Conservation (phyloP, 2,329 filamentous ascomycete species). For the Botryotinia globosa region DNA sequence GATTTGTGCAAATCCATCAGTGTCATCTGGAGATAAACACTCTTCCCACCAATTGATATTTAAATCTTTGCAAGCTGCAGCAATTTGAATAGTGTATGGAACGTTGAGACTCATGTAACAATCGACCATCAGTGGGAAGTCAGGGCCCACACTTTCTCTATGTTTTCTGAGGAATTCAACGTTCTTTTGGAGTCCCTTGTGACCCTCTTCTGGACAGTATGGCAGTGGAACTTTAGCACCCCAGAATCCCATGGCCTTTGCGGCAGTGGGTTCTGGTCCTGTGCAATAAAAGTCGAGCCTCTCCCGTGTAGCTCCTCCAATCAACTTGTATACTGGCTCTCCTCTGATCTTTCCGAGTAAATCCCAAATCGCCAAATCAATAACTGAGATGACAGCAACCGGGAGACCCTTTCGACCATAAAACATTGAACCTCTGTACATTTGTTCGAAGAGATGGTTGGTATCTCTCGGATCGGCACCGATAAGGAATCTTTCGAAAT, state of each 20-base stretch:
- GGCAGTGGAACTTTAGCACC: slow-evolving; percentile 88
- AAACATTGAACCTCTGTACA: slow-evolving; percentile 96
- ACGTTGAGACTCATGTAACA: slow-evolving; percentile 98
- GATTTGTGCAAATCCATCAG: slow-evolving; percentile 83
- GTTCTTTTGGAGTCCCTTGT: slow-evolving; percentile 80
- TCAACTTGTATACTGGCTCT: slow-evolving; percentile 92
- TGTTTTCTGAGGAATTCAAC: slow-evolving; percentile 83
- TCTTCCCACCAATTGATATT: slow-evolving; percentile 98
- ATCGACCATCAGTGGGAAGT: slow-evolving; percentile 92
- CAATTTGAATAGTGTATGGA: slow-evolving; percentile 86
- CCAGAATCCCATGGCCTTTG: slow-evolving; percentile 84
- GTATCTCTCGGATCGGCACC: slow-evolving; percentile 87
- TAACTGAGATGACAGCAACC: slow-evolving; percentile 87
- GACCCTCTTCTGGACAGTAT: slow-evolving; percentile 84
- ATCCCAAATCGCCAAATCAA: slow-evolving; percentile 92
- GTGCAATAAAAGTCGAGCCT: slow-evolving; percentile 93
- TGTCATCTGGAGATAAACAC: slow-evolving; percentile 86
- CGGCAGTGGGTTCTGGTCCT: slow-evolving; percentile 76
- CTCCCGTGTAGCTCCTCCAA: slow-evolving; percentile 83
- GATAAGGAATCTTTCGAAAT: slow-evolving; percentile 89
- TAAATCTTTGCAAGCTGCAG: slow-evolving; percentile 76
- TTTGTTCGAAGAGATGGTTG: slow-evolving; percentile 90
- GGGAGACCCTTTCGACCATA: slow-evolving; percentile 92
- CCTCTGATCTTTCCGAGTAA: slow-evolving; percentile 85
- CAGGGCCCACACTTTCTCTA: slow-evolving; percentile 77